A percentile compares a stretch with the other conserved stretches of the same genome.
phyloP scores from a whole-genome alignment of 768 basidiomycete genomes.

The Tylopilus balloui region DNA sequence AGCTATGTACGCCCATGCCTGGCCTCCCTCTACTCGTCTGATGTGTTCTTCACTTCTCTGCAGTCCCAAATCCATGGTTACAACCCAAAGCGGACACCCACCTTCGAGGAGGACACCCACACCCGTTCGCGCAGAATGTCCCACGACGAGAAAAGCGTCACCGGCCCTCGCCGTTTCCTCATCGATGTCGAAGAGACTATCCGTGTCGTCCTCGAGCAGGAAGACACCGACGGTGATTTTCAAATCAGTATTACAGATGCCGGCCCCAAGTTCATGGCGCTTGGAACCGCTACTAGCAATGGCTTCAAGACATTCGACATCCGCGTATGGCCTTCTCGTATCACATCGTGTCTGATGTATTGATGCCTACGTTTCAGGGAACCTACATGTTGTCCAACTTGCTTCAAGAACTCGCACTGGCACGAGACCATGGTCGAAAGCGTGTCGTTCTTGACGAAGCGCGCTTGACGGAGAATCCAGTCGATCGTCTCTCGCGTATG shows the following conservation, averaged over 20 bases:
- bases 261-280: conserved; percentile 92
- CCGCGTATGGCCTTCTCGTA: conserved; percentile 47
- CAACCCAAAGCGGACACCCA: conserved; percentile 63
- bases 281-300: conserved; percentile 96
- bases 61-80: conserved; percentile 73
- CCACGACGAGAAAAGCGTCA: conserved; percentile 84
- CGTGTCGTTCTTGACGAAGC: conserved; percentile 98
- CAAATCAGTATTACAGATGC: conserved; percentile 96
- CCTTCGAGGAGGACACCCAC: conserved; percentile 77
- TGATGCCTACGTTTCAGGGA: conserved; percentile 48
- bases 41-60: conserved; percentile 14
- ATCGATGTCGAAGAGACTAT: conserved; percentile 99
- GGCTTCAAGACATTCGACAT: conserved; percentile 98
- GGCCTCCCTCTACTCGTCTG: conserved; percentile 6
- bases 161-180: conserved; percentile 82
- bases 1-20: conserved; percentile 57
- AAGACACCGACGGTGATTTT: conserved; percentile 96
- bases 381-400: conserved; percentile 99
- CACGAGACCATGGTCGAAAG: conserved; percentile 90
- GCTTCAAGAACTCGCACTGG: conserved; percentile 96
- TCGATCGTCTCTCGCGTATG: conserved; percentile 95
- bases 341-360: conserved; percentile 3
- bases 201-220: conserved; percentile 91
- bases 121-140: conserved; percentile 75
- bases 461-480: conserved; percentile 96